Conservation (phyloP, 805 yeast species). For the Jamesozyma spencerorum region DNA sequence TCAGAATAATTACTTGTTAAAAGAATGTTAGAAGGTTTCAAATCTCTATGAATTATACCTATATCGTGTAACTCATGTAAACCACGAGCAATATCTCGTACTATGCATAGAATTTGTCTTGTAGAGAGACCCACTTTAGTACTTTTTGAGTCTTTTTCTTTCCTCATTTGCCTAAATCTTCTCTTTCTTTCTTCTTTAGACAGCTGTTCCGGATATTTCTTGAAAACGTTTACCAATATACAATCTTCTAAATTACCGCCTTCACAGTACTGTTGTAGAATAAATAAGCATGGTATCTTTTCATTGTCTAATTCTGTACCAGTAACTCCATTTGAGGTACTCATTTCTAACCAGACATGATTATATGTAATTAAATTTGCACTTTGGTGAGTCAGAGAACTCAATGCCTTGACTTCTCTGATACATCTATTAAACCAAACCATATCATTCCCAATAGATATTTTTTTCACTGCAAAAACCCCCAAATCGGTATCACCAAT, state of each 20-base stretch:
- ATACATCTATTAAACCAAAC: slow-evolving; percentile 61
- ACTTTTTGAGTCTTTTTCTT: slow-evolving; percentile 2
- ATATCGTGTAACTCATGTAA: slow-evolving; percentile 61
- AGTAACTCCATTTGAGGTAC: slow-evolving; percentile 36
- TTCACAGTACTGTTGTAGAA: slow-evolving; percentile 77
- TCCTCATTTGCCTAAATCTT: slow-evolving; percentile 21
- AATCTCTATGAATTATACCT: slow-evolving; percentile 78
- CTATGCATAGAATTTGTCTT: slow-evolving; percentile 57
- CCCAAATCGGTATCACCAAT: slow-evolving; percentile 63
- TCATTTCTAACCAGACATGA: slow-evolving; percentile 83
- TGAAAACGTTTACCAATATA: slow-evolving; percentile 30
- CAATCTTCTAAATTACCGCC: slow-evolving; percentile 81
- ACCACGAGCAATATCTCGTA: slow-evolving; percentile 61
- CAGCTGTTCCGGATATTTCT: slow-evolving; percentile 30
- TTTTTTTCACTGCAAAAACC: slow-evolving; percentile 73
- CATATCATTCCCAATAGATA: slow-evolving; percentile 71
- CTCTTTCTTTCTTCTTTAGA: slow-evolving; percentile 34
- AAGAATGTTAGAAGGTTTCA: slow-evolving; percentile 83
- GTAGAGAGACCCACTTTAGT: slow-evolving; percentile 36
- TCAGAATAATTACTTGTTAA: slow-evolving; percentile 30
- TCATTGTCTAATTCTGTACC: slow-evolving; percentile 8
- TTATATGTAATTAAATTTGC: slow-evolving; percentile 72
- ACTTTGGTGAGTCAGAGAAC: slow-evolving; percentile 36
- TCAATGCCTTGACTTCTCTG: slow-evolving; percentile 68
- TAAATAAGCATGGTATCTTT: slow-evolving; percentile 60